phyloP scores from a whole-genome alignment of 2,329 filamentous ascomycete genomes.

The Aspergillus udagawae region DNA sequence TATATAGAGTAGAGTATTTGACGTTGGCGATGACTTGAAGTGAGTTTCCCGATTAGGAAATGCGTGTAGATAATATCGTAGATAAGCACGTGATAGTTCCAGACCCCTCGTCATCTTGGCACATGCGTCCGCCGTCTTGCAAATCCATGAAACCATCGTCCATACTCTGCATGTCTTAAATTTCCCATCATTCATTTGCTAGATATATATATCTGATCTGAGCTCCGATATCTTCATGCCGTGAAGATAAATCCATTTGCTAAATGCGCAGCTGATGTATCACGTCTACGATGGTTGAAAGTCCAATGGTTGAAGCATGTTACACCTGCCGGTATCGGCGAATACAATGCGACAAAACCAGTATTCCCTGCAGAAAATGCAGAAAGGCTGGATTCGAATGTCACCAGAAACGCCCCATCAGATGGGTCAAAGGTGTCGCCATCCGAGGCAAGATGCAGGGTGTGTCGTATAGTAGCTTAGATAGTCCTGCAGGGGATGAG shows the following conservation, averaged over 20 bases:
- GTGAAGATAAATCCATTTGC: no score
- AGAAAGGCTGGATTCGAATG: conserved; percentile 27
- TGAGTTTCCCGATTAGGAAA: not conserved
- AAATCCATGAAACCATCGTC: no score
- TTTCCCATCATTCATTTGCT: no score
- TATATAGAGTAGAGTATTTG: not conserved
- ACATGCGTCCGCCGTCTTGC: not conserved
- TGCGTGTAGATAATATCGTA: not conserved
- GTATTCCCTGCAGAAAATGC: conserved; percentile 25
- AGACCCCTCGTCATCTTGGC: not conserved
- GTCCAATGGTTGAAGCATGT: conserved; percentile 9
- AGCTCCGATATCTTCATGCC: no score
- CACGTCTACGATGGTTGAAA: not conserved
- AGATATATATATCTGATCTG: no score
- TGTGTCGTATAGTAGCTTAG: not conserved
- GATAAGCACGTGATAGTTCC: not conserved
- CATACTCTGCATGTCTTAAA: no score
- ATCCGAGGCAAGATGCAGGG: conserved; percentile 19
- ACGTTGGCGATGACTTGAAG: not conserved
- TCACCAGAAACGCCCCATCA: conserved; percentile 23
- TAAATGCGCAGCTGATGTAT: not conserved
- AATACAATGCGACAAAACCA: conserved; percentile 26
- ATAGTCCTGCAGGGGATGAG: conserved; percentile 15
- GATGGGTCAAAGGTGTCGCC: conserved; percentile 29
- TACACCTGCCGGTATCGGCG: conserved; percentile 30